Evolutionary conservation across 2,329 filamentous ascomycete species (phyloP).

Genomic region (Fusarium sp.): DNA sequence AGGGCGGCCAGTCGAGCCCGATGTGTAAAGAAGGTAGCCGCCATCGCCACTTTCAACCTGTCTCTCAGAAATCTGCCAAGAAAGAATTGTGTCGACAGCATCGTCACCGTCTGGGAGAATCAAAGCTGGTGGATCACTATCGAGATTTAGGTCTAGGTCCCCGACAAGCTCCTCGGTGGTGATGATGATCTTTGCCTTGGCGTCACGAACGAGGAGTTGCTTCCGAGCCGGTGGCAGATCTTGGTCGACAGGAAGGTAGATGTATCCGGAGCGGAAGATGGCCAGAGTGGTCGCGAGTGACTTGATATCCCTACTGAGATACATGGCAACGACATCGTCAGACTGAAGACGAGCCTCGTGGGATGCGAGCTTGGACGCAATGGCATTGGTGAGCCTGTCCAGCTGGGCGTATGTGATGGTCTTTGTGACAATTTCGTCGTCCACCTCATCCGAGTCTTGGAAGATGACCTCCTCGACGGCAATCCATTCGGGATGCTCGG

Average conservation of each 20-base stretch:
- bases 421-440: constrained; percentile 2
- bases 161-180: background rate
- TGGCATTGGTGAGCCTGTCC: constrained; percentile 7
- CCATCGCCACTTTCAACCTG: background rate
- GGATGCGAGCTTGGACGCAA: background rate
- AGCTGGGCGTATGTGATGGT: constrained; percentile 17
- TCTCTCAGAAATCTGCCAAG: background rate
- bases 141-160: background rate
- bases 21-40: constrained; percentile 34
- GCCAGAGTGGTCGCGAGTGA: constrained; percentile 22
- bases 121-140: background rate
- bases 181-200: constrained; percentile 13
- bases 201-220: constrained; percentile 28
- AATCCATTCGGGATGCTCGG: constrained; percentile 23
- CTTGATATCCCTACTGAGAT: constrained; percentile 20
- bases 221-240: constrained; percentile 18
- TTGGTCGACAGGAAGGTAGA: constrained; percentile 21
- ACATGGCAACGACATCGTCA: constrained; percentile 20
- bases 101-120: background rate
- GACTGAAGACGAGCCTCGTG: constrained; percentile 1
- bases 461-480: constrained; percentile 22
- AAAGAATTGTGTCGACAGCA: fast-evolving
- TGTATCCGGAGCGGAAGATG: constrained; percentile 18
- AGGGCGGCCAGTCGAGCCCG: constrained; percentile 27
- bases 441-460: background rate